Percentiles rank a stretch among this genome's conserved stretches.
Conservation (phyloP, 2,329 filamentous ascomycete species). For the Waltergamsia citrina region DNA sequence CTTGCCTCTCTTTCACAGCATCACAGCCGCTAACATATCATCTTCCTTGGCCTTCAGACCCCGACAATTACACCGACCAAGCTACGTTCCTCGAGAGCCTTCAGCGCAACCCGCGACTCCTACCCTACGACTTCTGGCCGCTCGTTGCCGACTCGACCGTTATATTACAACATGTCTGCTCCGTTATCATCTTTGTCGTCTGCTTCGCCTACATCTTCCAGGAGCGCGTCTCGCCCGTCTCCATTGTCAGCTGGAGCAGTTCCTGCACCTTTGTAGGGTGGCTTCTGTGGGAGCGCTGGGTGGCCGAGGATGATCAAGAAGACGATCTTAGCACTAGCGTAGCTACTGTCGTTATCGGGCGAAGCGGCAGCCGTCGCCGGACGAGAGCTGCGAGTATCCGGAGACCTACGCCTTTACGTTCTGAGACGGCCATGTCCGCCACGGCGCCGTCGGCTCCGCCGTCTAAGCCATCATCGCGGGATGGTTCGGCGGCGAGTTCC, state of each 20-base stretch:
- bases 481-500: conserved; percentile 31
- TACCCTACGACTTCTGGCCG: conserved; percentile 97
- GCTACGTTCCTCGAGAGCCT: conserved; percentile 94
- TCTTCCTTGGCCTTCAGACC: conserved; percentile 42
- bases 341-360: conserved; percentile 22
- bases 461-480: conserved; percentile 14
- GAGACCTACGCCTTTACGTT: conserved; percentile 18
- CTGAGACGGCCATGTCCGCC: conserved; percentile 14
- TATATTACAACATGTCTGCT: conserved; percentile 94
- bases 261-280: conserved; percentile 78
- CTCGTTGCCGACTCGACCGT: conserved; percentile 91
- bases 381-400: conserved; percentile 25
- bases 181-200: conserved; percentile 87
- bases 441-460: conserved; percentile 7
- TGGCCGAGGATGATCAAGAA: conserved; percentile 53
- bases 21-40: neutral
- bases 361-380: conserved; percentile 21
- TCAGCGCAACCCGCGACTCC: conserved; percentile 84
- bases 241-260: conserved; percentile 78
- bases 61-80: conserved; percentile 98
- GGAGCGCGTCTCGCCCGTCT: conserved; percentile 79
- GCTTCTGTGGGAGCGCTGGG: conserved; percentile 88
- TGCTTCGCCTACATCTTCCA: conserved; percentile 89
- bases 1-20: no score
- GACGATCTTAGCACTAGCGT: conserved; percentile 25